Evolutionary conservation across 495 filamentous ascomycete species (phyloP).

Genomic region (Aspergillus homomorphus): DNA sequence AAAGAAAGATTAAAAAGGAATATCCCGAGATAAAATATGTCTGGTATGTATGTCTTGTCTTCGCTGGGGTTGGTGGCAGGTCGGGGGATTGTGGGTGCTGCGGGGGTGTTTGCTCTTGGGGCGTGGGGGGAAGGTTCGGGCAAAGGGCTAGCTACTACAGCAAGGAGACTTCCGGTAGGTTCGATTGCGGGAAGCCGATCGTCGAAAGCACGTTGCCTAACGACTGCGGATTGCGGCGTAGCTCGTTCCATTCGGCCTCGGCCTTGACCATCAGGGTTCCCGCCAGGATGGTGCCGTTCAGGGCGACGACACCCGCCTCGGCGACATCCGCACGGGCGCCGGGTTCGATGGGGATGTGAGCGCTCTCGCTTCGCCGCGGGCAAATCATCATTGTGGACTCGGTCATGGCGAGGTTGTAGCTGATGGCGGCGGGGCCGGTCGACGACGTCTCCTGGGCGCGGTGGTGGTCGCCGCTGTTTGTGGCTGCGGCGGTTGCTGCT

Average conservation of each 20-base stretch:
- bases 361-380: slow-evolving; percentile 53
- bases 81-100: too few relatives aligned
- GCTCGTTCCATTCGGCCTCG: slow-evolving; percentile 64
- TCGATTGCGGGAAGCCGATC: slow-evolving; percentile 55
- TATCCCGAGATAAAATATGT: too few relatives aligned
- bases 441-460: slow-evolving; percentile 9
- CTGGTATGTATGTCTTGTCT: too few relatives aligned
- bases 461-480: slow-evolving; percentile 14
- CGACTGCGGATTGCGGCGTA: slow-evolving; percentile 48
- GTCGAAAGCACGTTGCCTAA: slow-evolving; percentile 54
- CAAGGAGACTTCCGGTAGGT: slow-evolving; percentile 19
- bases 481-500: slow-evolving; percentile 19
- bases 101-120: too few relatives aligned
- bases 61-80: too few relatives aligned
- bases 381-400: slow-evolving; percentile 63
- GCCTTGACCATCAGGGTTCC: slow-evolving; percentile 79
- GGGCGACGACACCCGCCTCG: slow-evolving; percentile 54
- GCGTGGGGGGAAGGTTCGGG: too few relatives aligned
- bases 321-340: slow-evolving; percentile 29
- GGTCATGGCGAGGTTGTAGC: slow-evolving; percentile 81
- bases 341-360: slow-evolving; percentile 29
- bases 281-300: slow-evolving; percentile 80
- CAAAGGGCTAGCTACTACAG: too few relatives aligned
- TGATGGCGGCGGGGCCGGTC: slow-evolving; percentile 54
- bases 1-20: too few relatives aligned